Base-by-base conservation (phyloP, 257 asterid genomes). In the Capsicum pubescens region DNA sequence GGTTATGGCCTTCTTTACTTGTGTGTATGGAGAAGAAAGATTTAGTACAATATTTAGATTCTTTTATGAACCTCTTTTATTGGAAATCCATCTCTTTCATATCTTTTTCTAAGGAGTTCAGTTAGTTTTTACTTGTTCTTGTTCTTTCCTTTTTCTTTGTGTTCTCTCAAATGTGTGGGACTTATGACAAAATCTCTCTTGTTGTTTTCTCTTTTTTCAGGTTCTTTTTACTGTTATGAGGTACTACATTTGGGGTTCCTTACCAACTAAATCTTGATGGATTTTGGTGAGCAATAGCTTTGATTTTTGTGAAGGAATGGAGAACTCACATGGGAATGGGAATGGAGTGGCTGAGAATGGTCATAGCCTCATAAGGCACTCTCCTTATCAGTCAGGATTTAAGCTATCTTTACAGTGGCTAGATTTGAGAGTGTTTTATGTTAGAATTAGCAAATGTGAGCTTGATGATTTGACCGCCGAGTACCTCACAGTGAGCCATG, bases 351-450 rank as follows among this genome's bases (percentile, higher is more conserved):
- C 35, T 12, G 92, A 88, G 35, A 90, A 91, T 83, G 91, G 91
- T 44, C 87, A 89, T 86, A 11, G 80, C 8, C 15, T 63, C 32
- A 67, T 55, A 11, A 83, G 86, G 84, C 89, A 82, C 80, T 44
- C 82, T 70, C 58, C 86, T 54, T 83, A 87, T 89, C 91, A 83
- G 56, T 86, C 87, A 1, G 67, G 58, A 55, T 70, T 58, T 52
- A 91, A 83, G 85, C 50, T 42, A 59, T 87, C 94, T 35, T 81
- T 93, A 63, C 91, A 83, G 4, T 94, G 98, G 97, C 90, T 94
- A 68, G 95, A 94, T 83, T 64, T 94, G 84, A 89, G 92, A 84
- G 96, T 94, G 50, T 93, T 93, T 39, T 94, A 93, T 54, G 90
- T 93, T 21, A 88, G 95, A 68, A 82, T 94, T 8, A 90, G 90